These are phyloP conservation scores for Odontarrhena argentea DNA, from an alignment of 345 rosid species.

Conservation along the genomic window DNA sequence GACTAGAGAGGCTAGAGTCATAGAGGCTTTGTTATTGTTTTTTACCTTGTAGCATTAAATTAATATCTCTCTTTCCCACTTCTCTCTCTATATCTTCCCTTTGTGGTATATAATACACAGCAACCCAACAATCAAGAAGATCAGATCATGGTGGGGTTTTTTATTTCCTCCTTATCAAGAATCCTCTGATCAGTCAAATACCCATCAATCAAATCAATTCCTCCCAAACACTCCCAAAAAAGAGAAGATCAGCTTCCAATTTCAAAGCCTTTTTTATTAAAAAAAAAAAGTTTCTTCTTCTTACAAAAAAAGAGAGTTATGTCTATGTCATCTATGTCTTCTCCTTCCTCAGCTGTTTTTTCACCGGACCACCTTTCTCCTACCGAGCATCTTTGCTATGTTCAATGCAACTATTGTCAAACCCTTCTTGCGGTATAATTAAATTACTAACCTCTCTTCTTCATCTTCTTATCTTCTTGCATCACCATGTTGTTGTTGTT, in stretches of 20 bases:
- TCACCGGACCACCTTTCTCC: conserved; percentile 92
- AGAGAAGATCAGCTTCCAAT: conserved; percentile 36
- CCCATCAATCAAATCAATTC: conserved; percentile 76
- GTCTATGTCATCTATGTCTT: conserved; percentile 48
- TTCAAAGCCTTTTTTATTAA: conserved; percentile 17
- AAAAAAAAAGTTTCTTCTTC: not conserved
- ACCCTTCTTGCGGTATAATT: conserved; percentile 95
- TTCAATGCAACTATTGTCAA: conserved; percentile 92
- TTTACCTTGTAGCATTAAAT: conserved; percentile 34
- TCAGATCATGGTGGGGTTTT: conserved; percentile 59
- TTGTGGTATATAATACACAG: conserved; percentile 43
- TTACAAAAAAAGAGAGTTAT: conserved; percentile 29
- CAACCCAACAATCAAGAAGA: conserved; percentile 67
- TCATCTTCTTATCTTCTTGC: not conserved
- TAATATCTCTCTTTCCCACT: conserved; percentile 38
- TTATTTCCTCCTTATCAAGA: conserved; percentile 51
- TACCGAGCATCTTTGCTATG: conserved; percentile 96
- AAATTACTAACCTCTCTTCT: not conserved
- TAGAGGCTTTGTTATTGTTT: conserved; percentile 9
- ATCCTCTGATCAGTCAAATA: conserved; percentile 62
- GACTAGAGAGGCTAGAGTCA: conserved; percentile 11
- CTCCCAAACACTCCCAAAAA: conserved; percentile 44
- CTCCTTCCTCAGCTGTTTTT: conserved; percentile 72
- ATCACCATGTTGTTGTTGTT: no score
- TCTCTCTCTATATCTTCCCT: conserved; percentile 35